These are phyloP conservation scores for Colletotrichum tropicicola DNA, from an alignment of 2,329 filamentous ascomycete genomes.

Conservation along the genomic window DNA sequence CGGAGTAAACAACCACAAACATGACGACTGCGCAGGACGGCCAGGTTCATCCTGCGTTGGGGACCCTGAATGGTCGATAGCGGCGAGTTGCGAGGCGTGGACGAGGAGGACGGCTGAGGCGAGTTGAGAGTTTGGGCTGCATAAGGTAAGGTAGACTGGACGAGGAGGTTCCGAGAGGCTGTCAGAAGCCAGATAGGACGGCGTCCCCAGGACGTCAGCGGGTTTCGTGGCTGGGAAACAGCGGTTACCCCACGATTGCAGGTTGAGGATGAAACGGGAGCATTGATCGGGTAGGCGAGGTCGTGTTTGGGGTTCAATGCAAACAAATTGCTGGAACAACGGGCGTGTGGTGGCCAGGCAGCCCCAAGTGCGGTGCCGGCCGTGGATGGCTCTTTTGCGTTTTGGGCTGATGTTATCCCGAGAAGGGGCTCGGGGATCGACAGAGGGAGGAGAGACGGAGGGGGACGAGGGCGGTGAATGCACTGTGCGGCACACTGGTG, in stretches of 20 bases:
- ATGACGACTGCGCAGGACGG: background rate
- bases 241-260: conserved; percentile 3
- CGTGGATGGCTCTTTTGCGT: background rate
- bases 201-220: conserved; percentile 9
- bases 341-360: background rate
- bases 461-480: background rate
- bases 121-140: no score
- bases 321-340: conserved; percentile 9
- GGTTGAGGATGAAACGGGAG: conserved; percentile 25
- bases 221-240: background rate
- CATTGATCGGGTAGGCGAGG: conserved; percentile 24
- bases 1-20: background rate
- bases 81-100: no score
- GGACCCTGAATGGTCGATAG: no score
- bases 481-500: conserved; percentile 10
- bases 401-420: background rate
- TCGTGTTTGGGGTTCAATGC: conserved; percentile 28
- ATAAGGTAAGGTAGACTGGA: no score
- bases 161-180: no score
- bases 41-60: no score
- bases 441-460: background rate
- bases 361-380: background rate
- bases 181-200: conserved; percentile 9
- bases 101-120: no score
- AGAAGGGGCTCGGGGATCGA: background rate